A percentile compares a stretch with the other conserved stretches of the same genome.
Evolutionary conservation across 169 alveolate genomes (phyloP).

Genomic region (Eimeria praecox): DNA sequence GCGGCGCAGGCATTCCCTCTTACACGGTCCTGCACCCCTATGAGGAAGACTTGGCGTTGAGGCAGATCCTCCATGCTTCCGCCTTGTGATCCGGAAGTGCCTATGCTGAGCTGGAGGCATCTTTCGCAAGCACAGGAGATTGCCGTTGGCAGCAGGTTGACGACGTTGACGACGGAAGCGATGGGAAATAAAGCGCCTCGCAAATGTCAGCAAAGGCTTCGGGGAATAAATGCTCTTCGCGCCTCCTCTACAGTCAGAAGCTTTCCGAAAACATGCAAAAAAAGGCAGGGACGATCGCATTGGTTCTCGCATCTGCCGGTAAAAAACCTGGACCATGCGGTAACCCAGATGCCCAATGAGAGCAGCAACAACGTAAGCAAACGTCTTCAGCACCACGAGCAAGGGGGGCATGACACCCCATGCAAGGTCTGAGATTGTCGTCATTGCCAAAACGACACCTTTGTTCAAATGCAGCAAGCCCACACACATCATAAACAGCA

Average conservation of each 20-base stretch:
- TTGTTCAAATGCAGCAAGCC: slow-evolving; percentile 32
- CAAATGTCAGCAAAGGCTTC: neutral
- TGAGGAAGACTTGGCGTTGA: neutral
- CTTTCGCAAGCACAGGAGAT: neutral
- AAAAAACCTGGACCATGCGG: slow-evolving; percentile 48
- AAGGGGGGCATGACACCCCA: slow-evolving; percentile 49
- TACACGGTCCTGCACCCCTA: neutral
- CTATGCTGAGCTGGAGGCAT: neutral
- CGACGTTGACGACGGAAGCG: slow-evolving; percentile 3
- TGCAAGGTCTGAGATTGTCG: slow-evolving; percentile 21
- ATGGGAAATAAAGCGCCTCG: slow-evolving; percentile 4
- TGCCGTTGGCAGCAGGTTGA: neutral
- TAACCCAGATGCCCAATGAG: slow-evolving; percentile 16
- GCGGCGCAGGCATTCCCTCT: slow-evolving; percentile 7
- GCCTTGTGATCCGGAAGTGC: neutral
- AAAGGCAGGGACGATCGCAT: slow-evolving; percentile 5
- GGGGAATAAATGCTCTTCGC: neutral
- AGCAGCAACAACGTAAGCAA: neutral
- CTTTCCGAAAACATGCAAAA: neutral
- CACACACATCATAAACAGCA: neutral
- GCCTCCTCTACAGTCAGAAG: neutral
- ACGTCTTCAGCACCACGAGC: slow-evolving; percentile 17
- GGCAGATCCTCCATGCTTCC: neutral
- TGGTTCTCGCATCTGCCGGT: slow-evolving; percentile 25
- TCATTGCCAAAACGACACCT: neutral